Base-by-base conservation (phyloP, 495 filamentous ascomycete genomes). In the Aspergillus cristatus region DNA sequence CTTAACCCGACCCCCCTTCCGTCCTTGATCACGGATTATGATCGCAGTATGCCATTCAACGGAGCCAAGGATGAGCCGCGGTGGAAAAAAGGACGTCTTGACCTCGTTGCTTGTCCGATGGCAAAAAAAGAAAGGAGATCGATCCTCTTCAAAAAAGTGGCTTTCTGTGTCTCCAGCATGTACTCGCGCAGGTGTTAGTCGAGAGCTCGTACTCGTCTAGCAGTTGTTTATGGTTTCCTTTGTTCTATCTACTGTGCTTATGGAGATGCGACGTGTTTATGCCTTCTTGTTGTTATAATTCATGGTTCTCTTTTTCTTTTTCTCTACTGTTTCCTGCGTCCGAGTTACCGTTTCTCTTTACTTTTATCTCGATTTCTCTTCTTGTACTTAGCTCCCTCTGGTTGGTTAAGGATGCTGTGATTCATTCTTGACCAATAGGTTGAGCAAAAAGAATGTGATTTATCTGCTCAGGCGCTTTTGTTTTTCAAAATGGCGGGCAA, bases 251-350 rank as follows among this genome's bases (percentile, higher is more conserved):
- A 44, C 39, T 58, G 45, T 57, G 51, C 53, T 46, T 54, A 57
- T 48, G 61, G 60, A 65, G 63, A 63, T 59, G 60, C 54, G 59
- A 60, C 52, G 62, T 55, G 55, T 54, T 59, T 58, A 49, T 58
- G 57, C 60, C 45, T 57, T 56, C n/a, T 55, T 54, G 43, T 57
- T 65, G 57, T 61, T 59, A 47, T 61, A 57, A 51, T 53, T 55
- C 51, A 60, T 55, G 63, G 54, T 58, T 70, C 58, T 50, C 46
- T 43, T 53, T 48, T 42, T 44, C 28, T 32, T 43, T 53, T 48
- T 42, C 43, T 34, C 38, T 30, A 34, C 32, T 47, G 4, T 30
- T 4, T 30, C 28, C n/a, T 14, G 28, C 28, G 13, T 30, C 28
- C 13, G 8, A 26, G 37, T 40, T 47, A 46, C 39, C 15, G 33